Evolutionary conservation across 129 eudicot genomes (phyloP).

Genomic region (Artemisia argyi): DNA sequence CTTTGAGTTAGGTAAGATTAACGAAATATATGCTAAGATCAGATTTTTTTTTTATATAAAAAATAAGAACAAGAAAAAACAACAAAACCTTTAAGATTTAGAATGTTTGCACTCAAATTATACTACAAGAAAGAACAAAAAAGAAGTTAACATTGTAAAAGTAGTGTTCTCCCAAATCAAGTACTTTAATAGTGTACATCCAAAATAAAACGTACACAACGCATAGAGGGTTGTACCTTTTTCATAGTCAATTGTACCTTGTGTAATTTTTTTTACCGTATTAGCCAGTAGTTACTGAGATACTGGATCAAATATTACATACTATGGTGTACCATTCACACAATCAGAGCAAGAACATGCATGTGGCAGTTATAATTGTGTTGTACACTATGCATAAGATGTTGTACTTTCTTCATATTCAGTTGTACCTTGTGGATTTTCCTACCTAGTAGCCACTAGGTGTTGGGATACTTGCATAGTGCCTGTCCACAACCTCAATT

Average conservation of each 20-base stretch:
- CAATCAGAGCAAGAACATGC: background rate
- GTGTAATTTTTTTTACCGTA: background rate
- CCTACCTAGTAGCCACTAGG: constrained; percentile 48
- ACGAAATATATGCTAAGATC: too few relatives aligned
- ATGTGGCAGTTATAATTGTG: background rate
- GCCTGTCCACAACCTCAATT: constrained; percentile 82
- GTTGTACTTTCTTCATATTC: background rate
- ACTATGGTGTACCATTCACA: background rate
- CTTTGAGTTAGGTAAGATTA: too few relatives aligned
- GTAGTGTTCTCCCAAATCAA: too few relatives aligned
- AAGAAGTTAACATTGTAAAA: too few relatives aligned
- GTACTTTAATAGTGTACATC: too few relatives aligned
- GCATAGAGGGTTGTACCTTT: background rate
- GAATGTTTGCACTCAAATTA: too few relatives aligned
- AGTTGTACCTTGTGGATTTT: constrained; percentile 12
- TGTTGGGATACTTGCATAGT: constrained; percentile 64
- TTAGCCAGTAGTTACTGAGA: background rate
- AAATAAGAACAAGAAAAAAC: background rate
- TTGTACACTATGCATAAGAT: constrained; percentile 3
- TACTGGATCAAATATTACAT: background rate
- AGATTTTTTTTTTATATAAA: too few relatives aligned
- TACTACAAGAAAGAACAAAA: too few relatives aligned
- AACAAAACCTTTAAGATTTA: too few relatives aligned
- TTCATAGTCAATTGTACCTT: constrained; percentile 18
- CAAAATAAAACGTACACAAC: too few relatives aligned